Evolutionary conservation across 306 rosid species (phyloP), one percentile per base, ranked within the genome.

Genomic region (Corylus americana): DNA sequence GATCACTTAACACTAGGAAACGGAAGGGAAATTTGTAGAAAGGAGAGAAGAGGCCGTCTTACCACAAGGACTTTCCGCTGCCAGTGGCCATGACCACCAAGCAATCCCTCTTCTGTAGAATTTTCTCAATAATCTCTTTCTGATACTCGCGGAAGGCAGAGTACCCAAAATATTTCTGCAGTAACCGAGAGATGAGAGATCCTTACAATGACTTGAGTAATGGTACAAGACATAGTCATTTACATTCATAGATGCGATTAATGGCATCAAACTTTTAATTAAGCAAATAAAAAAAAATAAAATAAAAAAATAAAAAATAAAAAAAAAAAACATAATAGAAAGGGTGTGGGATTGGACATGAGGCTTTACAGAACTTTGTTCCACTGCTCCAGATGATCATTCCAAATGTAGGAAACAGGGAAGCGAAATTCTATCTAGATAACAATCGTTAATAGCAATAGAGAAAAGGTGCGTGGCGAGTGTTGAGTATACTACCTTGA

Each of bases 1-100:
- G 61, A 27, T 11, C 25, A 14, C 14, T 20, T 63, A 14, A 25
- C 42, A 45, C 44, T 1, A 29, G 11, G 50, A 18, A 67, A 73
- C 63, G 55, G 13, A 22, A 70, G 12, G 35, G 3, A 45, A 27
- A 61, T 25, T 75, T 42, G 22, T 29, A n/a, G 55, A 82, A 63
- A 18, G 13, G 59, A 35, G 31, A 63, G n/a, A 45, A 37, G 73
- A 50, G 72, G 11, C 1, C 8, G 31, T 71, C 63, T 86, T 89
- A 90, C 96, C 98, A 94, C 74, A 94, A 79, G 66, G 98, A 94
- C 78, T 94, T 94, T 50, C 97, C 98, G 76, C 96, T 94, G 25
- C 98, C 98, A 77, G 98, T 94, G 74, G 94, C 98, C 98, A 90
- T 90, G 82, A 94, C 97, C 71, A 92, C 94, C 82, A 94, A 77